Evolutionary conservation across 805 yeast species (phyloP), one percentile per base, ranked within the genome.

Genomic region (Zygotorulaspora danielsina): DNA sequence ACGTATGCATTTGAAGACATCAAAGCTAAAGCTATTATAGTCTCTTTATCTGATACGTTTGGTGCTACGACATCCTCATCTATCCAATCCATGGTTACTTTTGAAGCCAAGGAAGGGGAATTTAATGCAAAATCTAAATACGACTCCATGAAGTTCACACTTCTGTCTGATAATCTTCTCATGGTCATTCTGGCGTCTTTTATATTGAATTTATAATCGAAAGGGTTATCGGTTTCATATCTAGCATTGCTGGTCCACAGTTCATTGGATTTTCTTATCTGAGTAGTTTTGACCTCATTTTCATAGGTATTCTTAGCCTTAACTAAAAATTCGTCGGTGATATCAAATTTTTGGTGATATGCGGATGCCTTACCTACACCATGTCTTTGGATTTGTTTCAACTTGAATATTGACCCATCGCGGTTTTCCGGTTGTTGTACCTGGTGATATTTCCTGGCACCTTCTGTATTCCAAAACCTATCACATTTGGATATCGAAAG

Each of bases 1-100:
- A 87, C 95, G 56, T 90, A 93, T 2, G 97, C 97, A 59, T 93
- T 84, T 1, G 95, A 84, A 0, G 96, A 78, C 78, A 90, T 84
- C 38, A 79, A 62, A 0, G 97, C 97, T 29, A 90, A 64, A 1
- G 84, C 66, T 2, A 89, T 67, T 3, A 90, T 59, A 0, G 96
- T 85, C 27, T 77, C 78, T 38, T 73, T 74, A 60, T 89, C 96
- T 1, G 78, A 66, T 6, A 90, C 65, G 50, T 93, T 76, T 0
- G 98, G 98, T 1, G 83, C 73, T 1, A 67, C 37, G 1, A 81
- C 70, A 12, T 63, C 64, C 1, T 66, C 65, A n/a, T 69, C 72
- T 31, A 71, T 63, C 95, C 95, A 86, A 35, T 81, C 86, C n/a
- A 81, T 51, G 18, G 65, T 54, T 11, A 76, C 69, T 31, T 59